These are phyloP conservation scores for Salvia sclarea DNA, from an alignment of 305 asterid genomes.

Conservation along the genomic window DNA sequence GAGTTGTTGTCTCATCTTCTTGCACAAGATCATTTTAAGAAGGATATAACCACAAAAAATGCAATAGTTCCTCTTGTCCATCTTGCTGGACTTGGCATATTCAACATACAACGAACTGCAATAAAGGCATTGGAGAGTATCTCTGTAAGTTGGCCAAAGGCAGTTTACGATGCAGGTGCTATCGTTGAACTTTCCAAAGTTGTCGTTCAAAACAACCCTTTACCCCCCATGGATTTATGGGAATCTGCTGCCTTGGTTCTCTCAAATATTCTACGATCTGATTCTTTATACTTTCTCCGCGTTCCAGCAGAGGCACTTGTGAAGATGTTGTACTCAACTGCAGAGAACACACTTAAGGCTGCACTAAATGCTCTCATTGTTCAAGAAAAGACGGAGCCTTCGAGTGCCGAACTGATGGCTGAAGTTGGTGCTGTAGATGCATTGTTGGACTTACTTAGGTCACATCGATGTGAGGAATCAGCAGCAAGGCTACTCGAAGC, in stretches of 20 bases:
- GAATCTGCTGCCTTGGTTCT: conserved; percentile 83
- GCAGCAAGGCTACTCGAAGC: conserved; percentile 74
- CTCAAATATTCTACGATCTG: conserved; percentile 59
- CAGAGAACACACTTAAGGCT: conserved; percentile 51
- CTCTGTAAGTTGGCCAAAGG: conserved; percentile 81
- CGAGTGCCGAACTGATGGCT: conserved; percentile 70
- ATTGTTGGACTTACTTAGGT: conserved; percentile 72
- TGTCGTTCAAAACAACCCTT: conserved; percentile 74
- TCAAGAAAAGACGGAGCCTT: conserved; percentile 68
- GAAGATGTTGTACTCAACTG: conserved; percentile 64
- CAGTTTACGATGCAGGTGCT: conserved; percentile 86
- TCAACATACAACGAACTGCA: conserved; percentile 76
- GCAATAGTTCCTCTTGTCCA: conserved; percentile 89
- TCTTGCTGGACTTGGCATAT: conserved; percentile 74
- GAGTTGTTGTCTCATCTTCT: conserved; percentile 81
- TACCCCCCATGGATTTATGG: conserved; percentile 64
- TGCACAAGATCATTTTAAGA: conserved; percentile 78
- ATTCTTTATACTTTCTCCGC: conserved; percentile 57
- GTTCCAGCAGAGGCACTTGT: conserved; percentile 73
- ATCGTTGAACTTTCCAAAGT: conserved; percentile 80
- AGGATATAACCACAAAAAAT: conserved; percentile 73
- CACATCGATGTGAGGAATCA: conserved; percentile 79
- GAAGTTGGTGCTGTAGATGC: conserved; percentile 86
- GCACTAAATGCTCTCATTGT: conserved; percentile 69
- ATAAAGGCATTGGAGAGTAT: conserved; percentile 72